Base-by-base conservation (phyloP, 2,329 filamentous ascomycete species). In the Arachnopeziza araneosa region DNA sequence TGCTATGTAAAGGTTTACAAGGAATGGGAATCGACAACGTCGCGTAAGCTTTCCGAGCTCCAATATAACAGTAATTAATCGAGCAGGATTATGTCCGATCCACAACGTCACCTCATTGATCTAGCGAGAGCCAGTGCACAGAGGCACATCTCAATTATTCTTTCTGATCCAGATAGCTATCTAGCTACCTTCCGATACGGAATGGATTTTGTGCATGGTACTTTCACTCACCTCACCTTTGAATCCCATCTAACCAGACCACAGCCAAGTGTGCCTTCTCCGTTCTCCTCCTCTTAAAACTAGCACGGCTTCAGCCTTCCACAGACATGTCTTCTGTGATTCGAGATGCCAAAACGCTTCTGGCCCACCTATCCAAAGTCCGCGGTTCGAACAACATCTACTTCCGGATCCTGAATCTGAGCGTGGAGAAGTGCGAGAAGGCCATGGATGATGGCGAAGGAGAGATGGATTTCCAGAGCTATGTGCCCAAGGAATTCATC, bases 181-280 rank as follows among this genome's bases (percentile, higher is more conserved):
- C 75, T 83, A 9, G 75, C 73, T 17, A 79, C 78, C 19, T 76
- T 83, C 36, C 77, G 75, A 30, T 83, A 79, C 63, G 80, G 80
- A 0, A 81, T 82, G 76, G 80, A 83, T 58, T 83, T 83, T 60
- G 80, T 83, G 22, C 83, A 81, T 80, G 62, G 64, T 64, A 56
- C 26, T 30, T 30, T 9, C 26, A 5, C 26, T 9, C 9, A 30
- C 9, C 9, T 30, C 26, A 30, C 4, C 26, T 30, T 30, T 30
- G 5, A 30, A 4, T 30, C 26, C 26, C 26, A 30, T 30, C 26
- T 30, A 9, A 24, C 58, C 1, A 10, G 10, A 22, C 24, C n/a
- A 50, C 24, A 65, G 81, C 80, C 0, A 84, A 84, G 67, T 80
- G 79, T 55, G 80, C 80, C 0, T 83, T 83, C 62, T 83, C 79